phyloP scores from a whole-genome alignment of 768 basidiomycete genomes.

The Termitomyces eurrhizus region DNA sequence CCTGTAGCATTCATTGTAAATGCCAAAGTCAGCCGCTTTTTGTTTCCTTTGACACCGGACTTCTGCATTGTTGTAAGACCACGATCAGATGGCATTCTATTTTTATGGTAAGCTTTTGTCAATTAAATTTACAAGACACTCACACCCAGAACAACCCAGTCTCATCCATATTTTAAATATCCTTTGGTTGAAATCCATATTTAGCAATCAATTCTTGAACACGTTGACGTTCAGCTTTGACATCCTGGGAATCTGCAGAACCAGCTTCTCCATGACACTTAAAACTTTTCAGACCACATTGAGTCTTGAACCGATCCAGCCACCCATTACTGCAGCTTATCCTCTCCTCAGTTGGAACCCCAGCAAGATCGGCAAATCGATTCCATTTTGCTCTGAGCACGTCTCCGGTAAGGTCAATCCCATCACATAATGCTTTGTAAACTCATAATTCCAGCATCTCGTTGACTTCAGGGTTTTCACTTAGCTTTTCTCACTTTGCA shows the following conservation, averaged over 20 bases:
- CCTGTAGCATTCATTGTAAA: background rate
- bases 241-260: conserved; percentile 20
- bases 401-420: conserved; percentile 17
- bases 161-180: too few species aligned
- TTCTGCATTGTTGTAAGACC: background rate
- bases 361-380: too few species aligned
- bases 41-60: background rate
- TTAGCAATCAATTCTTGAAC: conserved; percentile 11
- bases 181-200: too few species aligned
- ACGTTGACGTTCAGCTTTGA: conserved; percentile 21
- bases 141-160: too few species aligned
- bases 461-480: background rate
- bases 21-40: background rate
- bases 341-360: too few species aligned
- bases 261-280: conserved; percentile 29
- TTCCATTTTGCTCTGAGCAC: too few species aligned
- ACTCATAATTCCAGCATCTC: conserved; percentile 4
- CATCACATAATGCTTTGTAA: conserved; percentile 24
- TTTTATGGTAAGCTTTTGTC: too few species aligned
- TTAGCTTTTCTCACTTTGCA: background rate
- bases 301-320: conserved; percentile 23
- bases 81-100: background rate
- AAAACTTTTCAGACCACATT: conserved; percentile 21
- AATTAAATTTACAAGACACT: too few species aligned
- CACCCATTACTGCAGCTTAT: conserved; percentile 23